A percentile compares a stretch with the other conserved stretches of the same genome.
Conservation (phyloP, 495 filamentous ascomycete genomes). For the Aspergillus conjunctus region DNA sequence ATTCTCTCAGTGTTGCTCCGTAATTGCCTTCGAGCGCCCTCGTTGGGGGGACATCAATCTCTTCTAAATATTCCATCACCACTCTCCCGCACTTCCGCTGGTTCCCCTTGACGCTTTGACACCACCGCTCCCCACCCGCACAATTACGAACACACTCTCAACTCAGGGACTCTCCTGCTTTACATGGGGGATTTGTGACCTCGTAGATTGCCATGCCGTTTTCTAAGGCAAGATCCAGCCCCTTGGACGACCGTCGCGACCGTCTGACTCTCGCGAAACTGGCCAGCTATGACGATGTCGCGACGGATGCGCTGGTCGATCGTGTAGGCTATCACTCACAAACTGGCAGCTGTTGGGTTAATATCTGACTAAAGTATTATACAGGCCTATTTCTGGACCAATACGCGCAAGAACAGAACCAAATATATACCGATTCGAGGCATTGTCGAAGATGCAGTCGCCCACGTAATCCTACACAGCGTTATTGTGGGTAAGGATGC, state of each 20-base stretch:
- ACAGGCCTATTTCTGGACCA: constrained; percentile 93
- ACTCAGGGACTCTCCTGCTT: neutral
- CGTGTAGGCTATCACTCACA: constrained; percentile 62
- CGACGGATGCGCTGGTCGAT: constrained; percentile 94
- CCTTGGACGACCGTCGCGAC: constrained; percentile 59
- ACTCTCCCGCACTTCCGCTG: constrained; percentile 13
- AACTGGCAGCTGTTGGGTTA: neutral
- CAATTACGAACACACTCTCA: constrained; percentile 4
- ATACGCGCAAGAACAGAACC: constrained; percentile 88
- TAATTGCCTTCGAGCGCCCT: constrained; percentile 16
- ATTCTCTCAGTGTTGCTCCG: neutral
- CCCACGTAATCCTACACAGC: constrained; percentile 72
- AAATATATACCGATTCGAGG: constrained; percentile 84
- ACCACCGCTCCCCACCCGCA: neutral
- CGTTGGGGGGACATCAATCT: constrained; percentile 1
- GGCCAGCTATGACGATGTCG: constrained; percentile 90
- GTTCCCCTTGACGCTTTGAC: constrained; percentile 21
- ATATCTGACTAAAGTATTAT: constrained; percentile 24
- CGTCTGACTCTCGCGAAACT: constrained; percentile 83
- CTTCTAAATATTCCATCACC: constrained; percentile 12
- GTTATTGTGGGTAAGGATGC: constrained; percentile 76
- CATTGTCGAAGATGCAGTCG: constrained; percentile 77
- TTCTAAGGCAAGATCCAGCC: constrained; percentile 47
- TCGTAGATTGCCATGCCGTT: constrained; percentile 35
- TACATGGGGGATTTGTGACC: constrained; percentile 20